Evolutionary conservation across 306 rosid species (phyloP), one percentile per base, ranked within the genome.

Genomic region (Citrullus mucosospermus): DNA sequence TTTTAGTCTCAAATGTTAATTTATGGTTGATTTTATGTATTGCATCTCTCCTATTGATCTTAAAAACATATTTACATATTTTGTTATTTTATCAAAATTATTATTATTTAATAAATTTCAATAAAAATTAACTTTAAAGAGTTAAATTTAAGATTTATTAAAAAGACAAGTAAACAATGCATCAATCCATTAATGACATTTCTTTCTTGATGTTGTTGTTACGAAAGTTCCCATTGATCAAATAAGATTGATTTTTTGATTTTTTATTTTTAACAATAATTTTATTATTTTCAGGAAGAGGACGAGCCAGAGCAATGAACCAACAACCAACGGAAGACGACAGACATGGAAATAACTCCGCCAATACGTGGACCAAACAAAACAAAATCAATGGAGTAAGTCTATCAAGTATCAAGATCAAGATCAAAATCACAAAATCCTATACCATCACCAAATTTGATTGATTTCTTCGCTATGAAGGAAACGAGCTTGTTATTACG

Each of bases 391-490:
- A 58, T 16, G 28, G 48, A 66, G 50, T 4, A 68, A 41, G 16
- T 70, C 57, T 46, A 46, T 22, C 13, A 15, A 46, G 9, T 13
- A 50, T 50, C 18, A 14, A 51, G 55, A 50, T 50, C 18, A 14
- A 51, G 55, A 41, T 44, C 38, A 69, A 44, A 30, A 6, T 70
- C 39, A 22, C 20, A 30, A 70, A 70, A 71, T 46, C 55, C 41
- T 7, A 12, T 9, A 48, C 22, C 18, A 15, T 71, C 76, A 48
- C 58, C 76, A 25, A 71, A 14, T 13, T 48, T 15, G 76, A 71
- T 48, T 28, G 36, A 48, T 83, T 63, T 59, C 89, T 86, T 83
- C 58, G 54, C 71, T 12, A 66, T 58, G 54, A 86, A 83, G 89
- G 67, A 83, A 78, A 78, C 30, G 25, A 4, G 15, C 68, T 41